Base-by-base conservation (phyloP, 139 green algal genomes). In the Pedinophyceae sp. region DNA sequence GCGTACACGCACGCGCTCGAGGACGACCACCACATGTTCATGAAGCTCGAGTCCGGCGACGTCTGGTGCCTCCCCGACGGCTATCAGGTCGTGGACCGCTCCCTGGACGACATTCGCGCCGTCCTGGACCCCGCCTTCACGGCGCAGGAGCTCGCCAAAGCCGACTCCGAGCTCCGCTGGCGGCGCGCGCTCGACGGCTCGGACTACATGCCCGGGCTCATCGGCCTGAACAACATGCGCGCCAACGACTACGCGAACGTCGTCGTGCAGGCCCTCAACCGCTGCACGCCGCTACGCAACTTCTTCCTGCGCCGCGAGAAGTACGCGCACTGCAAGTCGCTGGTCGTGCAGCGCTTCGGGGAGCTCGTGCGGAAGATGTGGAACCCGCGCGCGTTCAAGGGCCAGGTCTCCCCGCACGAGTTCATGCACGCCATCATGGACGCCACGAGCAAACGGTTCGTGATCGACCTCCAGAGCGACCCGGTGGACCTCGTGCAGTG, bases 191-290 rank as follows among this genome's bases (percentile, higher is more conserved):
- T 98, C 60, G 90, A 98, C 55, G 88, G 89, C 48, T 80, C 60
- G 5, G 86, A 97, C 60, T 98, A 92, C 78, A 97, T 95, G 80
- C 85, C 85, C 0, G 87, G 88, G 1, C 69, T 93, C 66, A 80
- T 96, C 43, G 89, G 89, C 1, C 67, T 96, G 25, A 97, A 97
- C 72, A 91, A 97, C 78, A 89, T 95, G 74, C 84, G 83, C 55
- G 49, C 48, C 23, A 94, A 87, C 50, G 91, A 97, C 62, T 97
- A 95, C 55, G 82, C 79, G 41, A 97, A 97, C 60, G 87, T 86
- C 25, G 66, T 93, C 52, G 57, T 96, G 24, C 81, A 95, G 64
- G 54, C 67, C 4, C 34, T 43, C 10, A 43, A 13, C 34, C 34
- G 13, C 7, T 43, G 34, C 34, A 43, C 10, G 2, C 75, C 78